Percentiles rank a stretch among this genome's conserved stretches.
phyloP scores from a whole-genome alignment of 441 rosid species.

The Jatropha podagrica region DNA sequence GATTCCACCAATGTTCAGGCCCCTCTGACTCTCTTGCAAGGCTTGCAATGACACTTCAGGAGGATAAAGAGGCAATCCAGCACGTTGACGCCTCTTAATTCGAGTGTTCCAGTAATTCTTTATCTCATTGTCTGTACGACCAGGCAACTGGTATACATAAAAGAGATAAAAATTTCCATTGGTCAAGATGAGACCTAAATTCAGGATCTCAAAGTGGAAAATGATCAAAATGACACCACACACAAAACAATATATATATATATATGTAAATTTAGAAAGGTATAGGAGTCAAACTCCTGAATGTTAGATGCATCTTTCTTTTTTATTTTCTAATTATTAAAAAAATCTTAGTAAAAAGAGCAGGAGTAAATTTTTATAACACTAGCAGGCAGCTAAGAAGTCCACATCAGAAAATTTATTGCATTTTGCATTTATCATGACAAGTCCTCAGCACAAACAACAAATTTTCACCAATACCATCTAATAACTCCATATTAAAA shows the following conservation, averaged over 20 bases:
- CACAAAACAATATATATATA: not conserved
- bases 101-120: conserved; percentile 99
- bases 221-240: not conserved
- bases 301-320: not conserved
- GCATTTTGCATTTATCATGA: not conserved
- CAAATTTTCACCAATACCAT: not conserved
- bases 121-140: conserved; percentile 98
- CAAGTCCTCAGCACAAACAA: not conserved
- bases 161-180: conserved; percentile 11
- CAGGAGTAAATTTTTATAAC: not conserved
- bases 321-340: not conserved
- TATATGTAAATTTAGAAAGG: not conserved
- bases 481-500: not conserved
- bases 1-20: conserved; percentile 34
- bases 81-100: conserved; percentile 90
- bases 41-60: conserved; percentile 70
- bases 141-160: conserved; percentile 66
- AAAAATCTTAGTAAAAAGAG: not conserved
- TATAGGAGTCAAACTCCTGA: not conserved
- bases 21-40: conserved; percentile 56
- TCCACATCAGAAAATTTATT: not conserved
- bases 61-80: conserved; percentile 97
- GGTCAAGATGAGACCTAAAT: conserved; percentile 1
- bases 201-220: not conserved
- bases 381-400: not conserved